Base-by-base conservation (phyloP, 2,329 filamentous ascomycete species). In the Colletotrichum musae region DNA sequence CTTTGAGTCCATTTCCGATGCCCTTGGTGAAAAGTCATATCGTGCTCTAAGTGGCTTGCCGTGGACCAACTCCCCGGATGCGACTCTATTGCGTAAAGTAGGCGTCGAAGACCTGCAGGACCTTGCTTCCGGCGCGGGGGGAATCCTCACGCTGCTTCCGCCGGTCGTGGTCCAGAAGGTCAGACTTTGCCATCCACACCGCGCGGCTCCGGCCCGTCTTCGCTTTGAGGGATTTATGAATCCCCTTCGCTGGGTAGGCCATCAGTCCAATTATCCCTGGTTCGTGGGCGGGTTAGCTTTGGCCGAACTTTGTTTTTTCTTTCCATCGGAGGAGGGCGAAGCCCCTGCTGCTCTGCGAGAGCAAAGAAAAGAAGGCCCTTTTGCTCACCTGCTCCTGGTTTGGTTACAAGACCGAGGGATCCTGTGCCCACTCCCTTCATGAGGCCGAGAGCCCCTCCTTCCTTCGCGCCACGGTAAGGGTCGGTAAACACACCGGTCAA, bases 391-490 rank as follows among this genome's bases (percentile, higher is more conserved):
- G 75, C 72, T 28, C 72, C 71, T 4, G 75, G 60, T 56, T 75
- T 75, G 15, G 75, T 72, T 0, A 71, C 15, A 1, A 75, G 41
- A 2, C 75, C 74, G 21, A 73, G 65, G 1, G 73, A 68, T 2
- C 80, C 81, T 60, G 79, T 82, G 1, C 75, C 76, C 0, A 81
- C 47, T 0, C 80, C 79, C 45, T 78, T 79, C 2, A 74, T 71
- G 10, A 79, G 74, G 0, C 81, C 80, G 1, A 74, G 26, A 0
- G 74, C 70, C 0, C 80, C 80, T 3, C 77, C 77, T 5, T 78
- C 72, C 61, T 74, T 76, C 1, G 73, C 77, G 0, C 75, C 78
- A 58, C 77, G 74, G 21, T 72, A 70, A 5, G 79, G 78, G 47
- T 79, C 73, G 2, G 68, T 73, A 26, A 80, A 70, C 5, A 80